Conservation (phyloP, 1,284 basidiomycete species). For the Amylostereum chailletii region DNA sequence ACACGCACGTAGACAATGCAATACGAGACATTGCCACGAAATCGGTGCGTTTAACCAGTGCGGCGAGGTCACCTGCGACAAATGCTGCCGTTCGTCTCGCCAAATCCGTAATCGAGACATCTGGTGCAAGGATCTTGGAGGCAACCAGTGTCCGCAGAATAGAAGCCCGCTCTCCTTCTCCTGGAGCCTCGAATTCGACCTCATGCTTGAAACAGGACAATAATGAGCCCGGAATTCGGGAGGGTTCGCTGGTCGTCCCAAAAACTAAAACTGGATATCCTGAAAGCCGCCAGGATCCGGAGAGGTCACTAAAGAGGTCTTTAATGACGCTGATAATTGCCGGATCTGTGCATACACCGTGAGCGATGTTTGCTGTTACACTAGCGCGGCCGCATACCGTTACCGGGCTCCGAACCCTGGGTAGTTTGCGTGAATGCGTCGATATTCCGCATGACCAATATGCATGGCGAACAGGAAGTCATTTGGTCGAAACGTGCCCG, state of each 20-base stretch:
- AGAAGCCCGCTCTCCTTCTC: slow-evolving; percentile 63
- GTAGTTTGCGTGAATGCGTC: slow-evolving; percentile 78
- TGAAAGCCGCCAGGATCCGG: slow-evolving; percentile 45
- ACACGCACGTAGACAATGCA: slow-evolving; percentile 30
- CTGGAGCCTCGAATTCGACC: slow-evolving; percentile 76
- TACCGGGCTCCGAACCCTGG: slow-evolving; percentile 57
- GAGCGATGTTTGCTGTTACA: background rate
- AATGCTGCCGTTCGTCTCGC: slow-evolving; percentile 92
- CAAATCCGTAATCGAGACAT: slow-evolving; percentile 67
- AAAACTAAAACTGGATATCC: slow-evolving; percentile 68
- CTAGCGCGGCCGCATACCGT: slow-evolving; percentile 35
- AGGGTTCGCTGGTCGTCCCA: slow-evolving; percentile 68
- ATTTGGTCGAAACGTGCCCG: slow-evolving; percentile 78
- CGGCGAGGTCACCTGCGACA: slow-evolving; percentile 75
- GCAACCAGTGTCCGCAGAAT: slow-evolving; percentile 51
- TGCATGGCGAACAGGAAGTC: slow-evolving; percentile 73
- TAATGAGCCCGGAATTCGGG: slow-evolving; percentile 60
- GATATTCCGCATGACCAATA: slow-evolving; percentile 76
- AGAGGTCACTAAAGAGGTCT: slow-evolving; percentile 56
- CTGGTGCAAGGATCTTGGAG: slow-evolving; percentile 50
- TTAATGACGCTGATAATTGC: slow-evolving; percentile 51
- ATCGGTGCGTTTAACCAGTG: slow-evolving; percentile 61
- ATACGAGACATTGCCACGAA: slow-evolving; percentile 53
- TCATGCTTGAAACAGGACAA: slow-evolving; percentile 86
- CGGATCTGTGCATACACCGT: slow-evolving; percentile 36